Evolutionary conservation across 495 filamentous ascomycete genomes (phyloP), one percentile per base, ranked within the genome.

Genomic region (Penicillium riverlandense): DNA sequence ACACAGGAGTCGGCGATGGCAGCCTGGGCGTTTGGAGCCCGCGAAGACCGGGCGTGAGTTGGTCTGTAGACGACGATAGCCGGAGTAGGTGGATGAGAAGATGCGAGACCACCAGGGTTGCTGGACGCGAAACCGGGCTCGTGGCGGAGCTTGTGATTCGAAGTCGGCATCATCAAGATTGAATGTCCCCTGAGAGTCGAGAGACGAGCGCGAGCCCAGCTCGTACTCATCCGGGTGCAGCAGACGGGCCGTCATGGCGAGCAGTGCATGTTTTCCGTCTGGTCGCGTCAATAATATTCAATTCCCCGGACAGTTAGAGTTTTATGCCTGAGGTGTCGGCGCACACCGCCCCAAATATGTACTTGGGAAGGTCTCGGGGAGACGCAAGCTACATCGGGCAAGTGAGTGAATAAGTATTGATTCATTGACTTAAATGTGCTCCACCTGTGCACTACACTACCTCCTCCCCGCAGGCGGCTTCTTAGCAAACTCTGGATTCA

Each of bases 401-500:
- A 22, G 22, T 22, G 22, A 22, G 6, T 3, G 22, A 22, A 4
- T 22, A 4, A 22, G 3, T 22, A 22, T 22, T 22, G 22, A 22
- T 4, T 22, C 22, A 4, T 22, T 22, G 4, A 16, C 4, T 16
- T 1, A 22, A 6, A 22, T 22, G 22, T 22, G 2, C 22, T 6
- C 22, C 3, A 2, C 22, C 22, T 0, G 22, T 22, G 6, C 22
- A 22, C 4, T 22, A 22, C 22, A 22, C 22, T 22, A 22, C 22
- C 22, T 22, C 22, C 22, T 22, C 22, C 22, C 22, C 4, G 4
- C 22, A 22, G 22, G 22, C 3, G 2, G 22, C 22, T 22, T 22
- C 32, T 9, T 34, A 10, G 9, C 53, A 60, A 74, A 83, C 56
- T 83, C 79, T 35, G 77, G 71, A 62, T 77, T 83, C 55, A 85